These are phyloP conservation scores for Radiomyces spectabilis DNA, from an alignment of 192 early-diverging fungal species.

Conservation along the genomic window DNA sequence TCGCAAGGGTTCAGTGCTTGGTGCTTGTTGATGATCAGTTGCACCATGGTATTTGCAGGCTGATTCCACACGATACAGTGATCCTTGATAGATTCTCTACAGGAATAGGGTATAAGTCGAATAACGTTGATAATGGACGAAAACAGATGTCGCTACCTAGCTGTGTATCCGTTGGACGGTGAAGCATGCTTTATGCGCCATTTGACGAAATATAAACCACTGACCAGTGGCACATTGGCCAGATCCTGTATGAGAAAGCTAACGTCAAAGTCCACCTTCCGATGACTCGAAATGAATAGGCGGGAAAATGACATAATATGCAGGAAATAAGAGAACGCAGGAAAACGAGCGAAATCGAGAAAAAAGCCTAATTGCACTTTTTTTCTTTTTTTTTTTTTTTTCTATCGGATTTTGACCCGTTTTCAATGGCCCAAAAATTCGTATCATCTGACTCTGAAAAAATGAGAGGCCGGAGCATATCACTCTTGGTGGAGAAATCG, in stretches of 20 bases:
- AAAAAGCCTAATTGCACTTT: too few species aligned
- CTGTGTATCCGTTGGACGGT: slow-evolving; percentile 19
- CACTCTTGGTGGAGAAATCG: too few species aligned
- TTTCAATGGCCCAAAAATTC: too few species aligned
- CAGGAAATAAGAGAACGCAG: too few species aligned
- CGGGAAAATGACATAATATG: slow-evolving; percentile 40
- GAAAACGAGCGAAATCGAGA: too few species aligned
- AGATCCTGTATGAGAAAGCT: slow-evolving; percentile 62
- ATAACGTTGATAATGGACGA: neutral
- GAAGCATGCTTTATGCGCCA: slow-evolving; percentile 57
- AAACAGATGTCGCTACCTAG: slow-evolving; percentile 18
- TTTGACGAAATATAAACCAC: slow-evolving; percentile 72
- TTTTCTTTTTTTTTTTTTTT: too few species aligned
- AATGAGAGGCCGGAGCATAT: too few species aligned
- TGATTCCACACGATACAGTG: slow-evolving; percentile 61
- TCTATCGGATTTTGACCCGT: too few species aligned
- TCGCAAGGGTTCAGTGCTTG: slow-evolving; percentile 69
- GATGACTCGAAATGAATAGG: slow-evolving; percentile 61
- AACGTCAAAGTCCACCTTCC: slow-evolving; percentile 60
- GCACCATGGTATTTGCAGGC: slow-evolving; percentile 37
- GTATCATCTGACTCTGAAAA: too few species aligned
- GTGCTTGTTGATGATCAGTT: slow-evolving; percentile 67
- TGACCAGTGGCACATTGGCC: slow-evolving; percentile 72
- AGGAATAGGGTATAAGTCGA: neutral
- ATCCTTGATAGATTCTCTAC: slow-evolving; percentile 41